A percentile compares a stretch with the other conserved stretches of the same genome.
phyloP scores from a whole-genome alignment of 1,284 basidiomycete species.

The Cutaneotrichosporon spelunceum region DNA sequence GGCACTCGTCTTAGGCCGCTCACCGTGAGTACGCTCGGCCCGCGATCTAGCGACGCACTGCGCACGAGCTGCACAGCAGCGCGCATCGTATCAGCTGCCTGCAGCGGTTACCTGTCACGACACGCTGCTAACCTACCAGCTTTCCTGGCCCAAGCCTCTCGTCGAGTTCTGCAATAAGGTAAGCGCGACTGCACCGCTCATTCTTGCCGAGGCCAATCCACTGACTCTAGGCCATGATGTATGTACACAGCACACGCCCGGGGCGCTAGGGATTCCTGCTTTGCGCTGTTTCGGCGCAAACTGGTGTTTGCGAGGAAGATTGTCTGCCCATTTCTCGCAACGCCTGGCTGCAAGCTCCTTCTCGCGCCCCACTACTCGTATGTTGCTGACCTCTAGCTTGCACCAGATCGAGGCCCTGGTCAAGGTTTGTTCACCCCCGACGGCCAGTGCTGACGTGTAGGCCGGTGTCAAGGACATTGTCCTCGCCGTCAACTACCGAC shows the following conservation, averaged over 20 bases:
- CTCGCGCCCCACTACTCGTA: not conserved
- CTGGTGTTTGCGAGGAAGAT: not conserved
- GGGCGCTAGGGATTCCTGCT: not conserved
- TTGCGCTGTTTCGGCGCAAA: not conserved
- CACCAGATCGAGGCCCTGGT: slow-evolving; percentile 58
- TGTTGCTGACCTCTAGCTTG: slow-evolving; percentile 39
- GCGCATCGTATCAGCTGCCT: slow-evolving; percentile 4
- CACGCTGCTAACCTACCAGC: slow-evolving; percentile 22
- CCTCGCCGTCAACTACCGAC: slow-evolving; percentile 57
- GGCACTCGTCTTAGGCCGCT: slow-evolving; percentile 57
- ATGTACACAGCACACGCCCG: slow-evolving; percentile 20
- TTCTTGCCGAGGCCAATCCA: not conserved
- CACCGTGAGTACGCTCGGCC: slow-evolving; percentile 50
- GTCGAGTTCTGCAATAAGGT: slow-evolving; percentile 57
- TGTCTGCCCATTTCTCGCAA: not conserved
- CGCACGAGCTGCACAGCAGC: not conserved
- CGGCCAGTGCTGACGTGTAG: slow-evolving; percentile 29
- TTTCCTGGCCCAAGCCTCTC: slow-evolving; percentile 56
- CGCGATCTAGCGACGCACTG: not conserved
- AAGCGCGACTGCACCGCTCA: slow-evolving; percentile 44
- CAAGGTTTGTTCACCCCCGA: slow-evolving; percentile 46
- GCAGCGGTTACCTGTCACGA: not conserved
- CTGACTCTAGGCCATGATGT: slow-evolving; percentile 50
- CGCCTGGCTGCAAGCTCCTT: not conserved
- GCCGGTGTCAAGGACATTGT: slow-evolving; percentile 58